Percentiles rank a stretch among this genome's conserved stretches.
Conservation (phyloP, 352 stramenopile genomes). For the Aphanomyces stellatus region DNA sequence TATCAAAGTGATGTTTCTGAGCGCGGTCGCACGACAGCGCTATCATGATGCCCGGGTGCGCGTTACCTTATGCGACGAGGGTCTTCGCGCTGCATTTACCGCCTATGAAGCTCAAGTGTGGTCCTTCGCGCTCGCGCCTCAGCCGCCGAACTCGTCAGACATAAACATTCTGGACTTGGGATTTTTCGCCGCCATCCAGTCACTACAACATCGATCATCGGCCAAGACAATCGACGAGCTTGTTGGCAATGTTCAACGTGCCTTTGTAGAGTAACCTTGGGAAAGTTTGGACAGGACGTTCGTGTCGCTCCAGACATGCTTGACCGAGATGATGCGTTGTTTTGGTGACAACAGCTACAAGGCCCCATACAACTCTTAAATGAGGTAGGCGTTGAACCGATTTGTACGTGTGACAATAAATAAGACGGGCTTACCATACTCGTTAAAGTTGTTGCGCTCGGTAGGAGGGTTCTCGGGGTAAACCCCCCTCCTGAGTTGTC, state of each 20-base stretch:
- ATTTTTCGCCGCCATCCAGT: neutral
- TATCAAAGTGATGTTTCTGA: too few relatives aligned
- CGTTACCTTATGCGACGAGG: too few relatives aligned
- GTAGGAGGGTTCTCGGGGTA: too few relatives aligned
- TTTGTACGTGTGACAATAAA: too few relatives aligned
- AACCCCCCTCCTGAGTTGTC: too few relatives aligned
- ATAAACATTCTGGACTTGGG: neutral
- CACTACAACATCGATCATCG: neutral
- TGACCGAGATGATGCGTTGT: neutral
- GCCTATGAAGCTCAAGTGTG: neutral
- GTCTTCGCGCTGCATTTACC: too few relatives aligned
- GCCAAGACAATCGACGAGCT: neutral
- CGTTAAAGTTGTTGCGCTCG: too few relatives aligned
- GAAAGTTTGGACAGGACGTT: neutral
- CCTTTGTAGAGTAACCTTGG: neutral
- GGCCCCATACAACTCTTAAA: too few relatives aligned
- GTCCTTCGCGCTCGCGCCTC: neutral
- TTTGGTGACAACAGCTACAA: neutral
- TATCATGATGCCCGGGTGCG: too few relatives aligned
- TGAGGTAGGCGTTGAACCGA: too few relatives aligned
- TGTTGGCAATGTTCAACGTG: neutral
- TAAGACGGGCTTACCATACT: too few relatives aligned
- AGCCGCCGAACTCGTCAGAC: neutral
- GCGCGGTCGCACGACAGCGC: too few relatives aligned
- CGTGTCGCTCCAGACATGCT: neutral